Base-by-base conservation (phyloP, 2,329 filamentous ascomycete genomes). In the Colletotrichum chlorophyti region DNA sequence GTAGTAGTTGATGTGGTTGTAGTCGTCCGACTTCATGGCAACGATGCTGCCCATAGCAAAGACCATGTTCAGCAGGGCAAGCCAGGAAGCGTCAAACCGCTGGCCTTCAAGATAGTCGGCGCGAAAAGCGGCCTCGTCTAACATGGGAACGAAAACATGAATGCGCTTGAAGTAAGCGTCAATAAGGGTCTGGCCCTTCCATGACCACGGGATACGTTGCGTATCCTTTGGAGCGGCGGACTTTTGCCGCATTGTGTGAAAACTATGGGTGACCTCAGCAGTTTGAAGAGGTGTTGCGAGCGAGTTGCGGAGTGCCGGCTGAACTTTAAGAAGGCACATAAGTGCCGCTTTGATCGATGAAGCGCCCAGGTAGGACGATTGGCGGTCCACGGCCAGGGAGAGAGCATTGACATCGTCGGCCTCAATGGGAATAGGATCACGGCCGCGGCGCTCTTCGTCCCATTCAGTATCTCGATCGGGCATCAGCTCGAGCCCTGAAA, bases 131-230 rank as follows among this genome's bases (percentile, higher is more conserved):
- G 83, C 82, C 70, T 92, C 89, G 64, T 93, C 89, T 3, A 93
- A 78, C 80, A 92, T 86, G 0, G 90, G 90, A 4, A 88, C 83
- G 64, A 91, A 88, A 1, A 87, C 83, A 61, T 92, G 90, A 21
- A 90, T 83, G 27, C 87, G 83, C 64, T 88, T 87, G 70, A 92
- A 92, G 70, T 91, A 92, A n/a, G 87, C 87, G 64, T 91, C 86
- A 35, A 91, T 85, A 9, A 91, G 76, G 6, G 84, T 84, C 69
- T 89, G 85, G 14, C 87, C 88, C 65, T 89, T 87, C 69, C 83
- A 84, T 14, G 83, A 82, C 78, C 85, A 83, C 32, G 83, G 72
- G 23, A 86, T 77, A 42, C 78, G 74, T 61, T 79, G 76, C 2
- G 74, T 77, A 37, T 83, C 78, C 50, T 81, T 79, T 2, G 76